phyloP scores from a whole-genome alignment of 2,329 filamentous ascomycete species.

The Pseudopyricularia cyperi region DNA sequence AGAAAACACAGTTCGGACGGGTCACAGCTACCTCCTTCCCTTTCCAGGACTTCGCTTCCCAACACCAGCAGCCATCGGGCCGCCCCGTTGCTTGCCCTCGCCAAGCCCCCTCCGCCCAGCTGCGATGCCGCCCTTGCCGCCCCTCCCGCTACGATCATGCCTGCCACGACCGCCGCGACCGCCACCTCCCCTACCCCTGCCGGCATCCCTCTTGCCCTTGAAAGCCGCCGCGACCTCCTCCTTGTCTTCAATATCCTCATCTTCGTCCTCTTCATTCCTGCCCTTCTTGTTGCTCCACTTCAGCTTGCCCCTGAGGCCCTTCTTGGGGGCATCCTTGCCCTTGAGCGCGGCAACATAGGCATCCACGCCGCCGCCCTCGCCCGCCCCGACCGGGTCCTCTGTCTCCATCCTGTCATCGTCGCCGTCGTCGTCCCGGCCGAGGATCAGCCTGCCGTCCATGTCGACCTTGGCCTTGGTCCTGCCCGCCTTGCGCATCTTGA shows the following conservation, averaged over 20 bases:
- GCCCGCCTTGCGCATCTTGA: constrained; percentile 44
- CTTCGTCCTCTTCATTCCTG: constrained; percentile 29
- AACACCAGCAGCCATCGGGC: constrained; percentile 10
- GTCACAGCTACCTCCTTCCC: neutral
- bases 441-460: constrained; percentile 67
- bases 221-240: constrained; percentile 30
- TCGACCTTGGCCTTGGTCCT: constrained; percentile 58
- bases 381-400: constrained; percentile 25
- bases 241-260: constrained; percentile 27
- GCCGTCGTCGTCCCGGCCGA: constrained; percentile 44
- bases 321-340: constrained; percentile 50
- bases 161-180: constrained; percentile 15
- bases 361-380: constrained; percentile 42
- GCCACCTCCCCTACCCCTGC: constrained; percentile 17
- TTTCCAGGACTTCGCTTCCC: constrained; percentile 10
- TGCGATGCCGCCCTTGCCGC: constrained; percentile 15
- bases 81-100: constrained; percentile 15
- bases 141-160: constrained; percentile 16
- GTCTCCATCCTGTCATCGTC: constrained; percentile 49
- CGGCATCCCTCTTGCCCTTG: constrained; percentile 27
- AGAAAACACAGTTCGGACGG: neutral
- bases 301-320: constrained; percentile 53
- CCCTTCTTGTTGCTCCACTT: constrained; percentile 56
- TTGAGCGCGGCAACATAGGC: constrained; percentile 60
- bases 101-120: constrained; percentile 18